Base-by-base conservation (phyloP, 768 basidiomycete species). In the Boletus eberwhitei region DNA sequence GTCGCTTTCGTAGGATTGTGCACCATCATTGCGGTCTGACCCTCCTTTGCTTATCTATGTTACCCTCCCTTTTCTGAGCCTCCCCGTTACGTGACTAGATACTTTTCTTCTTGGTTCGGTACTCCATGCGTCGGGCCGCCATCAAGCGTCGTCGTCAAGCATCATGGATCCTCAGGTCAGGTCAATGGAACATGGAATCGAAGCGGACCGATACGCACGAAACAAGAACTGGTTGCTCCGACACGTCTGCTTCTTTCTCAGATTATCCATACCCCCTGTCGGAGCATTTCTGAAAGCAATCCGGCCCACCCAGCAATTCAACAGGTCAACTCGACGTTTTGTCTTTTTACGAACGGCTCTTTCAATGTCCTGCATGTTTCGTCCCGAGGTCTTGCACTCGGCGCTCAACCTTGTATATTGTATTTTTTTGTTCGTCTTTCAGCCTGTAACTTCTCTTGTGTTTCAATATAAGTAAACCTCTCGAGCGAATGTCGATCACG, bases 81-180 rank as follows among this genome's bases (percentile, higher is more conserved):
- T n/a, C 24, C 14, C 16, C 0, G 19, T 31, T 24, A 29, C 9
- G 21, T 36, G 44, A 32, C 38, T 32, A 65, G 61, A 43, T 57
- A 22, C n/a, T 36, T n/a, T 44, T 62, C 24, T 44, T 62, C 38
- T 2, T 54, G 17, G 64, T 63, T 42, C 61, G 56, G 32, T 54
- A 51, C 45, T 52, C 29, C 17, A 58, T 62, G 50, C 60, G 47
- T 47, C 55, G 54, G 5, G 48, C 55, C 17, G 60, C 55, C 17
- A 29, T 62, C 51, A 62, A 65, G 39, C 55, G 60, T 26, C 63
- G 63, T 43, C 60, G 64, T 54, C 64, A 65, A 54, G 60, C 58
- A 8, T 65, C 60, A n/a, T 64, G 63, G 63, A 64, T 64, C 49
- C 57, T 64, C 50, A 40, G 48, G 41, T 56, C 63, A 0, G 53